Evolutionary conservation across 257 asterid genomes (phyloP).

Genomic region (Ocimum tenuiflorum): DNA sequence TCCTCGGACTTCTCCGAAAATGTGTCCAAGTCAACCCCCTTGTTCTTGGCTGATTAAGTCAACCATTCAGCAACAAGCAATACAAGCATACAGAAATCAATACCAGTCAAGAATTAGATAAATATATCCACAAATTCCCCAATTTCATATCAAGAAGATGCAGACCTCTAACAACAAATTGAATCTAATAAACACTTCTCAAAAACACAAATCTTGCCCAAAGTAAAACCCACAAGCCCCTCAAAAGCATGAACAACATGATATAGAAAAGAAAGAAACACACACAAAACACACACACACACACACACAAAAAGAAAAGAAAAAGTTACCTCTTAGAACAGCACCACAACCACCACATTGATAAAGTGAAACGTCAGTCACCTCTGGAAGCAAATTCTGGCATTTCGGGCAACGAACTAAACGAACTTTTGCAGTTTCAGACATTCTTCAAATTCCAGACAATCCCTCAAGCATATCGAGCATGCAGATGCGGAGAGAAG

Average conservation of each 20-base stretch:
- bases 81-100: constrained; percentile 7
- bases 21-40: constrained; percentile 49
- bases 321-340: constrained; percentile 53
- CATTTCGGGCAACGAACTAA: constrained; percentile 84
- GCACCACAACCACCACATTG: constrained; percentile 87
- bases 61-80: constrained; percentile 22
- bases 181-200: not conserved
- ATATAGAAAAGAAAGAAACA: not conserved
- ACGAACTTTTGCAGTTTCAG: constrained; percentile 66
- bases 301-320: no score
- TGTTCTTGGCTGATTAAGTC: constrained; percentile 52
- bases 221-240: not conserved
- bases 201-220: constrained; percentile 18
- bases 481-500: constrained; percentile 20
- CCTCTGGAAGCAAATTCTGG: constrained; percentile 68
- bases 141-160: constrained; percentile 1
- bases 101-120: not conserved
- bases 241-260: constrained; percentile 9
- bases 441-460: constrained; percentile 40
- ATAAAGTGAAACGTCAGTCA: constrained; percentile 59
- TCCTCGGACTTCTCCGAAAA: constrained; percentile 52
- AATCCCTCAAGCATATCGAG: constrained; percentile 17
- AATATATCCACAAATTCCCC: not conserved
- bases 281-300: no score
- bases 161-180: constrained; percentile 3